These are phyloP conservation scores for Uronychia binucleata DNA, from an alignment of 73 alveolate genomes.

Conservation along the genomic window DNA sequence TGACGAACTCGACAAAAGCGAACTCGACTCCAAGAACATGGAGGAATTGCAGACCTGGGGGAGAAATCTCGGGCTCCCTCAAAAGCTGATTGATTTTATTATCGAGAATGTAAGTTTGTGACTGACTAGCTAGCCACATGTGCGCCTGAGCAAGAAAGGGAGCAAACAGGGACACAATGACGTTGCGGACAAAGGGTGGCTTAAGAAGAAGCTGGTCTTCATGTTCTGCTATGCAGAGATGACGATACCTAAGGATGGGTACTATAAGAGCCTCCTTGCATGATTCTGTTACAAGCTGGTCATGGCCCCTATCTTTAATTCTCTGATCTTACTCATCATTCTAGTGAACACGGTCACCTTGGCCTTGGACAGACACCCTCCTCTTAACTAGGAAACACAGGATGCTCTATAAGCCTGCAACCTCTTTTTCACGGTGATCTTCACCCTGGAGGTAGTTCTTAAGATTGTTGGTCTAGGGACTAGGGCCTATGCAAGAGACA, in stretches of 20 bases:
- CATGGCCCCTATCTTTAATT: conserved; percentile 11
- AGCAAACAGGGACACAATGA: background rate
- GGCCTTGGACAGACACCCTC: conserved; percentile 34
- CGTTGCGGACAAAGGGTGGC: background rate
- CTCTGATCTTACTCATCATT: conserved; percentile 13
- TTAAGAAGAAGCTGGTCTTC: background rate
- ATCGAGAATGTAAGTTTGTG: background rate
- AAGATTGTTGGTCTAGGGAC: conserved; percentile 32
- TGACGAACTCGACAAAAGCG: conserved; percentile 8
- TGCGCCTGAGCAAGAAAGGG: background rate
- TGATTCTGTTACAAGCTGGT: background rate
- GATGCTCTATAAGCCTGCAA: background rate
- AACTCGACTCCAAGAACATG: background rate
- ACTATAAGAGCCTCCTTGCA: background rate
- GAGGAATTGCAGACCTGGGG: background rate
- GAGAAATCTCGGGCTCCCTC: background rate
- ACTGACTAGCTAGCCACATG: background rate
- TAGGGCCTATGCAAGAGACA: conserved; percentile 20
- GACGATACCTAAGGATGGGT: background rate
- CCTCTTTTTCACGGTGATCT: conserved; percentile 12
- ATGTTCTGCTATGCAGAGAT: background rate
- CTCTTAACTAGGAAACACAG: conserved; percentile 5
- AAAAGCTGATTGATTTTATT: background rate
- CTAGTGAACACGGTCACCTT: conserved; percentile 25
- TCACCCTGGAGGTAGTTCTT: conserved; percentile 26